Percentiles rank a stretch among this genome's conserved stretches.
Conservation (phyloP, 2,329 filamentous ascomycete genomes). For the Eurotiales sp. region DNA sequence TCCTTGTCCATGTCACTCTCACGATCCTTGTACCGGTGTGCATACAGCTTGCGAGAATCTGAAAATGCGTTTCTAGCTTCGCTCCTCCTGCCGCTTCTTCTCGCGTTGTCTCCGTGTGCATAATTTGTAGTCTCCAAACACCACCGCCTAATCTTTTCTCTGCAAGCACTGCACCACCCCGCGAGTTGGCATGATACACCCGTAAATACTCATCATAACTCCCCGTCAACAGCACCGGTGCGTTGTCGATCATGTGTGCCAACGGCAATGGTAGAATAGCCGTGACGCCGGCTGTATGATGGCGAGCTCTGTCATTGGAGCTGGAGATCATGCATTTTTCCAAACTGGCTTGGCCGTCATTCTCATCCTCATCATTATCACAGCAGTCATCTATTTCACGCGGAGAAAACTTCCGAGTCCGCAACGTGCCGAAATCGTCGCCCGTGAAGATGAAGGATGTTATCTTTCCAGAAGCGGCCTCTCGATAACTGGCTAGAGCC, state of each 20-base stretch:
- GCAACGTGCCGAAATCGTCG: conserved; percentile 36
- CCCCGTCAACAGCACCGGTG: conserved; percentile 69
- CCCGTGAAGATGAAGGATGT: conserved; percentile 35
- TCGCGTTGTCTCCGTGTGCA: conserved; percentile 12
- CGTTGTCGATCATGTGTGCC: conserved; percentile 34
- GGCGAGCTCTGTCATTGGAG: conserved; percentile 48
- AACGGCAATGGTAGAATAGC: conserved; percentile 69
- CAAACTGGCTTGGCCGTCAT: conserved; percentile 18
- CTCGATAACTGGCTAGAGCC: conserved; percentile 24
- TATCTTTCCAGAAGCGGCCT: background rate
- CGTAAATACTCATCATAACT: conserved; percentile 87
- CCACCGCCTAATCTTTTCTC: conserved; percentile 69
- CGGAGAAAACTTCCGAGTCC: conserved; percentile 27
- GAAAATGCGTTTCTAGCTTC: conserved; percentile 28
- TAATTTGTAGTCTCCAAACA: conserved; percentile 78
- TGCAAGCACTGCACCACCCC: conserved; percentile 53
- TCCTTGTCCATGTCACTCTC: conserved; percentile 37
- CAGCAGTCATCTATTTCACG: background rate
- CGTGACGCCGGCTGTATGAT: conserved; percentile 80
- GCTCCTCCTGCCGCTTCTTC: background rate
- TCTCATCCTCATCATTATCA: conserved; percentile 16
- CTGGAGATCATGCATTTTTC: conserved; percentile 19
- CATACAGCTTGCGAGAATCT: conserved; percentile 88
- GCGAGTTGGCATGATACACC: conserved; percentile 44
- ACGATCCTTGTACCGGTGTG: conserved; percentile 75